Evolutionary conservation across 345 rosid species (phyloP).

Genomic region (Acer campestre): DNA sequence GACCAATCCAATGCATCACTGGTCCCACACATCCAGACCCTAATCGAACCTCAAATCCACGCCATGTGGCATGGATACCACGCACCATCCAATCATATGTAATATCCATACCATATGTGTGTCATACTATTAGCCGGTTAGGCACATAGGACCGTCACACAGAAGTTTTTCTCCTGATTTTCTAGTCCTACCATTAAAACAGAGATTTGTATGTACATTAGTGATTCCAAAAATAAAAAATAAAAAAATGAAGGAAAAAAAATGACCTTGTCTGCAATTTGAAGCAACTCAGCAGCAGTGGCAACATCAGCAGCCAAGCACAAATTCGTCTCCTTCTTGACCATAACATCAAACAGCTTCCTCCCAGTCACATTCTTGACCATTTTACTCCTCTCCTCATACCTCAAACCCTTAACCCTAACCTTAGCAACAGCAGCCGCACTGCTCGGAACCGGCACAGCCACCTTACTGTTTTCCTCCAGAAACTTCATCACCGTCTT

Average conservation of each 20-base stretch:
- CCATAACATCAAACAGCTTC: slow-evolving; percentile 80
- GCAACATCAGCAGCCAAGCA: slow-evolving; percentile 98
- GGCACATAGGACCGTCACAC: too few relatives aligned
- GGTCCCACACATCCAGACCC: too few relatives aligned
- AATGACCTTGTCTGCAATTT: slow-evolving; percentile 76
- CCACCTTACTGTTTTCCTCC: slow-evolving; percentile 76
- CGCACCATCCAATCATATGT: too few relatives aligned
- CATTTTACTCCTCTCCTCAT: slow-evolving; percentile 65
- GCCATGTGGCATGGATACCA: too few relatives aligned
- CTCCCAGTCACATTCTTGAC: slow-evolving; percentile 77
- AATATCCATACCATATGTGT: too few relatives aligned
- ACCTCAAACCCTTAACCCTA: slow-evolving; percentile 51
- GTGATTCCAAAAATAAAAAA: too few relatives aligned
- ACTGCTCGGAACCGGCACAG: slow-evolving; percentile 46
- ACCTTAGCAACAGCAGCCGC: slow-evolving; percentile 24
- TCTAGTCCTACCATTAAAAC: neutral
- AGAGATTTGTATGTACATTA: too few relatives aligned
- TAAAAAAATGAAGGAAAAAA: neutral
- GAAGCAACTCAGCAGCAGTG: slow-evolving; percentile 86
- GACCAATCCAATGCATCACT: too few relatives aligned
- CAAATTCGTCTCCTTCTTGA: slow-evolving; percentile 81
- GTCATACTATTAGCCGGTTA: too few relatives aligned
- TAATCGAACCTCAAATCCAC: too few relatives aligned
- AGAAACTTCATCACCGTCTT: slow-evolving; percentile 60
- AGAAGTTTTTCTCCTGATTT: too few relatives aligned